A percentile compares a stretch with the other conserved stretches of the same genome.
These are phyloP conservation scores for Sporisorium scitamineum DNA, from an alignment of 1,284 basidiomycete species.

Conservation along the genomic window DNA sequence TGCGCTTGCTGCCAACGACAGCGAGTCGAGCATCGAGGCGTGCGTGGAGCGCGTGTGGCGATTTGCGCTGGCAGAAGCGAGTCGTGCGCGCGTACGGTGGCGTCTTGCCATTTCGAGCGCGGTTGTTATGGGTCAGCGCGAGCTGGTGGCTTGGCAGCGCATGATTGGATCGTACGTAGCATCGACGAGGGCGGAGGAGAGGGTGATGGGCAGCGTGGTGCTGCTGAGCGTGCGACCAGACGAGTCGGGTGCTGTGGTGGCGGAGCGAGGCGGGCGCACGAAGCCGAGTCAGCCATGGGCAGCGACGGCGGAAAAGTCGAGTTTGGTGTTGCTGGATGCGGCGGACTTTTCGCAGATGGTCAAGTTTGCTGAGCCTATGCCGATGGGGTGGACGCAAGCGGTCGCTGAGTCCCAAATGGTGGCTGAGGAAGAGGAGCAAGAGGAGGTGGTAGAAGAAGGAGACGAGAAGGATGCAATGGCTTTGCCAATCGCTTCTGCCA, in stretches of 20 bases:
- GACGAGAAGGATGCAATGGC: slow-evolving; percentile 2
- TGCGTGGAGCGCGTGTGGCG: slow-evolving; percentile 44
- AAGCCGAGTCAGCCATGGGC: slow-evolving; percentile 16
- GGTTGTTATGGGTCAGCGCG: slow-evolving; percentile 14
- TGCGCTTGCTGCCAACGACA: slow-evolving; percentile 7
- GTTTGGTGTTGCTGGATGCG: slow-evolving; percentile 24
- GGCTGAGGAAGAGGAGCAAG: background rate
- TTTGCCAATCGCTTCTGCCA: slow-evolving; percentile 8
- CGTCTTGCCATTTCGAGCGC: slow-evolving; percentile 45
- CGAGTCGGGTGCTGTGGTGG: slow-evolving; percentile 16
- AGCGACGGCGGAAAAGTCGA: slow-evolving; percentile 12
- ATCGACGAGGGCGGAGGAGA: background rate
- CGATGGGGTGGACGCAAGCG: slow-evolving; percentile 35
- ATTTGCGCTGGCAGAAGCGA: slow-evolving; percentile 40
- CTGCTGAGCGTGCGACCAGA: slow-evolving; percentile 38
- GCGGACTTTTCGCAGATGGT: slow-evolving; percentile 35
- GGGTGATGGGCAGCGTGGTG: slow-evolving; percentile 18
- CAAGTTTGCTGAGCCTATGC: slow-evolving; percentile 16
- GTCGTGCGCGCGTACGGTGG: slow-evolving; percentile 43
- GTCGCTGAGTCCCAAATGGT: background rate
- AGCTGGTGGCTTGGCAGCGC: slow-evolving; percentile 34
- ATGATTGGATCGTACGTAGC: slow-evolving; percentile 14
- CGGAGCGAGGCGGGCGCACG: slow-evolving; percentile 8
- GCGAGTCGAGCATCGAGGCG: slow-evolving; percentile 18
- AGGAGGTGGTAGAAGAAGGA: background rate